These are phyloP conservation scores for Biscogniauxia sp. DNA, from an alignment of 2,329 filamentous ascomycete species.

Conservation along the genomic window DNA sequence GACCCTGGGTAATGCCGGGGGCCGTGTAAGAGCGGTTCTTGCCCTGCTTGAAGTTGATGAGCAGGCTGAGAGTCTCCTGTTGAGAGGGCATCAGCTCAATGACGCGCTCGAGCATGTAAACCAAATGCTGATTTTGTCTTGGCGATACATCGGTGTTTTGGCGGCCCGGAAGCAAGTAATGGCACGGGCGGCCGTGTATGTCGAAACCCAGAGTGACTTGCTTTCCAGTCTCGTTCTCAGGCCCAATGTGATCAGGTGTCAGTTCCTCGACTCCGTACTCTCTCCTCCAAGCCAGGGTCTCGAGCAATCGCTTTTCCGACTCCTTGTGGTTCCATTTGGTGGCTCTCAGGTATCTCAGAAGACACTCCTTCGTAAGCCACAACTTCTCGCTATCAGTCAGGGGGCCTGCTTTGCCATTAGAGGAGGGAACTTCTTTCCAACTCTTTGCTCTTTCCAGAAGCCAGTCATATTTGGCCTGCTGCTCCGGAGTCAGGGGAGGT, in stretches of 20 bases:
- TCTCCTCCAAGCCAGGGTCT: conserved; percentile 82
- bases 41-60: conserved; percentile 88
- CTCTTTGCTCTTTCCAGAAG: conserved; percentile 67
- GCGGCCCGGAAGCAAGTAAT: conserved; percentile 83
- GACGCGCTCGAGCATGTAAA: conserved; percentile 91
- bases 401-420: conserved; percentile 58
- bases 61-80: conserved; percentile 80
- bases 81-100: conserved; percentile 84
- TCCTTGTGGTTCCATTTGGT: conserved; percentile 83
- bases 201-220: conserved; percentile 89
- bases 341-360: conserved; percentile 88
- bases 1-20: conserved; percentile 71
- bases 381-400: conserved; percentile 78
- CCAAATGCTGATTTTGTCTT: conserved; percentile 87
- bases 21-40: conserved; percentile 70
- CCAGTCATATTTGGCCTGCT: conserved; percentile 76
- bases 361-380: conserved; percentile 89
- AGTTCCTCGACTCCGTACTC: conserved; percentile 82
- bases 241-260: conserved; percentile 82
- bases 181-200: conserved; percentile 77
- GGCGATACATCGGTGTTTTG: conserved; percentile 90
- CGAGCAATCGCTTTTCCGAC: conserved; percentile 74
- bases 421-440: conserved; percentile 66
- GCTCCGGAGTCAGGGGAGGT: conserved; percentile 67
- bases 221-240: conserved; percentile 96